Conservation (phyloP, 2,329 filamentous ascomycete species). For the Ophiocordyceps australis region DNA sequence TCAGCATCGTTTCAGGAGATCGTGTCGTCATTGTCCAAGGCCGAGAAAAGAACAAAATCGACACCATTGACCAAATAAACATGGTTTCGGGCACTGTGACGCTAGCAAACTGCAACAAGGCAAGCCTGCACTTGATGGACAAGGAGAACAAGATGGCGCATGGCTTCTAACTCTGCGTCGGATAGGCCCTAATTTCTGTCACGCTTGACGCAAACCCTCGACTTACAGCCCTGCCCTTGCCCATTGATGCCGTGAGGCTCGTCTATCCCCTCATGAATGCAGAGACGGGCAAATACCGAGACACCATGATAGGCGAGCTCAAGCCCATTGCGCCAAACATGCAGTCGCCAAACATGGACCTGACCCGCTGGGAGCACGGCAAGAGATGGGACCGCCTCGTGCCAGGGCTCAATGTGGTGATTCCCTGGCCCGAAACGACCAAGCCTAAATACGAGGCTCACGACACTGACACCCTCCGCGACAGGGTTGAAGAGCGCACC, state of each 20-base stretch:
- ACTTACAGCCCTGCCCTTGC: conserved; percentile 27
- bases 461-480: conserved; percentile 53
- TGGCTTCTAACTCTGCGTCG: neutral
- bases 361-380: conserved; percentile 20
- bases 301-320: conserved; percentile 63
- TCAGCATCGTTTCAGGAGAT: conserved; percentile 51
- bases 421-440: conserved; percentile 55
- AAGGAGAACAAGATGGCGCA: too few relatives aligned
- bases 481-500: conserved; percentile 55
- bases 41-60: conserved; percentile 68
- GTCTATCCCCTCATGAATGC: conserved; percentile 59
- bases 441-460: conserved; percentile 32
- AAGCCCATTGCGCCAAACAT: conserved; percentile 31
- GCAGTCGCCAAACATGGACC: conserved; percentile 21
- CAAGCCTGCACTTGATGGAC: conserved; percentile 27
- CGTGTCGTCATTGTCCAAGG: conserved; percentile 70
- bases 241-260: conserved; percentile 59
- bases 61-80: conserved; percentile 43
- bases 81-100: conserved; percentile 34
- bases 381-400: conserved; percentile 39
- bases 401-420: conserved; percentile 50
- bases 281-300: conserved; percentile 43
- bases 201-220: conserved; percentile 12
- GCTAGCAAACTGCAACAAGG: conserved; percentile 46
- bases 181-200: conserved; percentile 11